These are phyloP conservation scores for Colletotrichum godetiae DNA, from an alignment of 2,329 filamentous ascomycete genomes.

Conservation along the genomic window DNA sequence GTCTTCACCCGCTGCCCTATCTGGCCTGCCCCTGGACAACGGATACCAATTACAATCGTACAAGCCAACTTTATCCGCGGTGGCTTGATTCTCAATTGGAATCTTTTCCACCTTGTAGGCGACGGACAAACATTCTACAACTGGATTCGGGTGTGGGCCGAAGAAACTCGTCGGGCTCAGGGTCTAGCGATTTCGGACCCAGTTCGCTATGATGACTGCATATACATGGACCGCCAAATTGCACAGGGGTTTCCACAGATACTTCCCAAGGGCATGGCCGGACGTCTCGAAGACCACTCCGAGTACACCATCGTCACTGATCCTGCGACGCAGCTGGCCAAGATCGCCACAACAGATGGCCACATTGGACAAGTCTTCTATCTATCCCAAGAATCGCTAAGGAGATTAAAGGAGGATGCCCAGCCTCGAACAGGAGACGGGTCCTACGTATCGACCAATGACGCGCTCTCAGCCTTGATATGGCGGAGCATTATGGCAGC, in stretches of 20 bases:
- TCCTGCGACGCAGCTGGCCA: constrained; percentile 42
- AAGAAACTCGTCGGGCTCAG: constrained; percentile 47
- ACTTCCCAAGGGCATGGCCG: constrained; percentile 43
- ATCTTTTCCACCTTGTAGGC: constrained; percentile 47
- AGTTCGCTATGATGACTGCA: constrained; percentile 18
- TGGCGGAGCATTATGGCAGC: constrained; percentile 31
- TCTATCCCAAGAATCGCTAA: constrained; percentile 43
- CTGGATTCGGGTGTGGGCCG: constrained; percentile 48
- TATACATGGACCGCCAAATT: constrained; percentile 23
- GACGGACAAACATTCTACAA: constrained; percentile 46
- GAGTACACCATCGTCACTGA: constrained; percentile 45
- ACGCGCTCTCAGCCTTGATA: constrained; percentile 27
- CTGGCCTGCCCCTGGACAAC: constrained; percentile 41
- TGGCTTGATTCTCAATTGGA: constrained; percentile 42
- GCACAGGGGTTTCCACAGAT: constrained; percentile 42
- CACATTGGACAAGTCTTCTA: constrained; percentile 48
- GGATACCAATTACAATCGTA: constrained; percentile 25
- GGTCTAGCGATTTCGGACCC: constrained; percentile 39
- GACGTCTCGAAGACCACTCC: constrained; percentile 44
- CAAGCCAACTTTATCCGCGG: constrained; percentile 47
- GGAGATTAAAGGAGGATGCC: constrained; percentile 45
- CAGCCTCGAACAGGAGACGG: constrained; percentile 38
- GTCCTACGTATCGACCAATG: constrained; percentile 43
- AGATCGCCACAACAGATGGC: constrained; percentile 45
- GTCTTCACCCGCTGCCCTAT: constrained; percentile 39